phyloP scores from a whole-genome alignment of 2,329 filamentous ascomycete species.

The Neonectria punicea region DNA sequence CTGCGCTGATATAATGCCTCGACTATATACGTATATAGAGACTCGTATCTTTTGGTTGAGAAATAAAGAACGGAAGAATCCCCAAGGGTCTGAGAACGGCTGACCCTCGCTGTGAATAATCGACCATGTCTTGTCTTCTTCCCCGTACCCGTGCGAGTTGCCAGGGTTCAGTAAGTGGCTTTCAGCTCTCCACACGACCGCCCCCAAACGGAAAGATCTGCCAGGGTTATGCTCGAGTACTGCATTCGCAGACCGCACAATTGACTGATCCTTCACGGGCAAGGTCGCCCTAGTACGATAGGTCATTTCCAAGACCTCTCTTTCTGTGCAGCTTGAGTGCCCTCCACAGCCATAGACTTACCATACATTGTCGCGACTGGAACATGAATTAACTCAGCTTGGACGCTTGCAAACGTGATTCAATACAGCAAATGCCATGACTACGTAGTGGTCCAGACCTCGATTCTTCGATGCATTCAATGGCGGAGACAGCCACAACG shows the following conservation, averaged over 20 bases:
- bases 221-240: background rate
- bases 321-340: background rate
- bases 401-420: background rate
- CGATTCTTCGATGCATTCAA: background rate
- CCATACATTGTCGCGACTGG: background rate
- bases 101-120: background rate
- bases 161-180: background rate
- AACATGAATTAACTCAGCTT: background rate
- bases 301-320: background rate
- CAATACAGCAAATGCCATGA: background rate
- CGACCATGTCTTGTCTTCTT: background rate
- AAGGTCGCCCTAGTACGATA: background rate
- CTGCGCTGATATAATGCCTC: background rate
- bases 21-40: no score
- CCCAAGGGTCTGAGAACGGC: background rate
- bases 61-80: background rate
- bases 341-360: background rate
- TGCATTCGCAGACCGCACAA: background rate
- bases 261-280: background rate
- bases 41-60: background rate
- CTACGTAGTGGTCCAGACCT: background rate
- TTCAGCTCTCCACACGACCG: background rate
- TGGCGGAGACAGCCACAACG: background rate
- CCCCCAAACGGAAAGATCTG: background rate
- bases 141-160: background rate